A percentile compares a stretch with the other conserved stretches of the same genome.
These are phyloP conservation scores for Calonectria henricotiae DNA, from an alignment of 2,329 filamentous ascomycete genomes.

Conservation along the genomic window DNA sequence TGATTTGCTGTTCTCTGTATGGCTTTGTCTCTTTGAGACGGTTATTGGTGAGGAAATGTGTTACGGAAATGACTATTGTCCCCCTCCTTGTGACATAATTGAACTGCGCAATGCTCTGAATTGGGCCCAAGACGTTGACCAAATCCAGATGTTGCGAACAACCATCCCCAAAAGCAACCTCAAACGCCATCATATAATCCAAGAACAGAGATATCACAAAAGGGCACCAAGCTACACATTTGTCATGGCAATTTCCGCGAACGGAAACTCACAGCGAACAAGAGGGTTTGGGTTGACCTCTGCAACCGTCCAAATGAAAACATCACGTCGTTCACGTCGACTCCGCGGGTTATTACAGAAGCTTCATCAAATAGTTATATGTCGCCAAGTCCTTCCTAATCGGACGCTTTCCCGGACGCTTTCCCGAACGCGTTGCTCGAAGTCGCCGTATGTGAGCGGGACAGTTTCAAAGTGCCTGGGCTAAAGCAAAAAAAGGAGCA, in stretches of 20 bases:
- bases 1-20: too few species aligned
- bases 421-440: not conserved
- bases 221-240: not conserved
- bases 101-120: too few species aligned
- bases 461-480: not conserved
- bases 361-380: not conserved
- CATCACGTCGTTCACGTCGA: not conserved
- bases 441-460: not conserved
- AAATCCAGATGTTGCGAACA: not conserved
- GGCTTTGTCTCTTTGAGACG: too few species aligned
- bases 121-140: not conserved
- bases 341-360: not conserved
- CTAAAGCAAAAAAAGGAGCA: conserved; percentile 2
- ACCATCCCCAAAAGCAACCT: not conserved
- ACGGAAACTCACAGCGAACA: conserved; percentile 2
- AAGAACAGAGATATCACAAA: not conserved
- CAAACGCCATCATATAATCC: not conserved
- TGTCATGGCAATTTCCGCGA: not conserved
- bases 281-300: not conserved
- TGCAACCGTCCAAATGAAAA: not conserved
- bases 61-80: too few species aligned
- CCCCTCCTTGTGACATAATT: not conserved
- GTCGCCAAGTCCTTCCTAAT: conserved; percentile 20
- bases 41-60: too few species aligned
- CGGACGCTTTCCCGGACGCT: not conserved